These are phyloP conservation scores for Aspergillus cavernicola DNA, from an alignment of 495 filamentous ascomycete genomes.

Conservation along the genomic window DNA sequence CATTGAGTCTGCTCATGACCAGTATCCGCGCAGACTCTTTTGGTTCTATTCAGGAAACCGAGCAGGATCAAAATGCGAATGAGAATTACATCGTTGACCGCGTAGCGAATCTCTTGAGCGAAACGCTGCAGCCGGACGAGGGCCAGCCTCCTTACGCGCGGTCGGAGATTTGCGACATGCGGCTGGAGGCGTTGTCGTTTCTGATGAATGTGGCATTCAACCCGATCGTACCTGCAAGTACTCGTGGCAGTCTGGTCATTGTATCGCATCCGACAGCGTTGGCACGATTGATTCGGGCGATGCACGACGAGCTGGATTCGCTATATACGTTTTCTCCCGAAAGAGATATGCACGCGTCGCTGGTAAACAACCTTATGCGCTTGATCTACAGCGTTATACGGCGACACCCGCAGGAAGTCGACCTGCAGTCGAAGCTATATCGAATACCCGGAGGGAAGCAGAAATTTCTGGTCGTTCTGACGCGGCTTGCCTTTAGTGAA, in stretches of 20 bases:
- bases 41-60: constrained; percentile 53
- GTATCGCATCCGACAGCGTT: constrained; percentile 52
- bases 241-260: constrained; percentile 50
- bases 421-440: constrained; percentile 55
- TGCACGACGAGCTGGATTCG: constrained; percentile 60
- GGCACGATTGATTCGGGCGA: constrained; percentile 56
- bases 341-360: constrained; percentile 32
- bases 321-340: constrained; percentile 53
- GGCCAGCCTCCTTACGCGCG: constrained; percentile 46
- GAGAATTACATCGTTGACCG: constrained; percentile 61
- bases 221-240: constrained; percentile 27
- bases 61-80: constrained; percentile 48
- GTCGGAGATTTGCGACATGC: constrained; percentile 51
- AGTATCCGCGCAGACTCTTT: constrained; percentile 56
- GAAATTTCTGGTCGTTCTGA: constrained; percentile 62
- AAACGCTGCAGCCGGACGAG: constrained; percentile 46
- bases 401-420: constrained; percentile 43
- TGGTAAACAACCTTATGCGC: constrained; percentile 60
- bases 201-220: constrained; percentile 49
- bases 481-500: constrained; percentile 65
- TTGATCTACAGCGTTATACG: constrained; percentile 57
- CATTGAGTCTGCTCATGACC: constrained; percentile 54
- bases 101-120: constrained; percentile 56
- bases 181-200: constrained; percentile 53
- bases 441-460: constrained; percentile 57